Percentiles rank a stretch among this genome's conserved stretches.
Conservation (phyloP, 768 basidiomycete species). For the Mycena sanguinolenta region DNA sequence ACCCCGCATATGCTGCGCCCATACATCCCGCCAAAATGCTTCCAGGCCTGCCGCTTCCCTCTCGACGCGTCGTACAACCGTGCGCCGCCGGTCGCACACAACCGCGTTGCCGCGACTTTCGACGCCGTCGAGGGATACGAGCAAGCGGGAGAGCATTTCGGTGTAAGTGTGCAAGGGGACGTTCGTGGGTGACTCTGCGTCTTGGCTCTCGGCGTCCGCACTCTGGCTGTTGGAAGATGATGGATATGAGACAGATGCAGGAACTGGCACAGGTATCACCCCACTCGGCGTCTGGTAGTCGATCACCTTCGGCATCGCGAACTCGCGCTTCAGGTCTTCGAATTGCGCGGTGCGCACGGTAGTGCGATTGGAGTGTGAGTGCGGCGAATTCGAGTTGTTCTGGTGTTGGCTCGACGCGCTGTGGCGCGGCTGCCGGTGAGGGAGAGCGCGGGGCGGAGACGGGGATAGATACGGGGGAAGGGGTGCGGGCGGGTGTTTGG, state of each 20-base stretch:
- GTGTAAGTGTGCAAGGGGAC: slow-evolving; percentile 71
- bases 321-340: slow-evolving; percentile 55
- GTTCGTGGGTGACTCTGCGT: slow-evolving; percentile 71
- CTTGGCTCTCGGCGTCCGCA: no score
- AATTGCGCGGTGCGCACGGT: slow-evolving; percentile 63
- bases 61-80: slow-evolving; percentile 71
- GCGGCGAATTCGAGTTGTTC: slow-evolving; percentile 58
- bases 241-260: slow-evolving; percentile 17
- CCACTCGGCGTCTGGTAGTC: slow-evolving; percentile 60
- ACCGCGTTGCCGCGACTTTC: slow-evolving; percentile 71
- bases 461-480: slow-evolving; percentile 3
- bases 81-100: slow-evolving; percentile 65
- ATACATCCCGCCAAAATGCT: slow-evolving; percentile 54
- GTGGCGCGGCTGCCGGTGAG: no score
- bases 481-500: no score
- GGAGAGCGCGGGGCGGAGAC: slow-evolving; percentile 24
- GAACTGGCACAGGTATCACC: slow-evolving; percentile 46
- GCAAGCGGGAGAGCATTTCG: slow-evolving; percentile 72
- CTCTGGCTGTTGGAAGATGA: slow-evolving; percentile 23
- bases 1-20: no score
- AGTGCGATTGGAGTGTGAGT: slow-evolving; percentile 60
- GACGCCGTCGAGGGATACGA: slow-evolving; percentile 77
- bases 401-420: no score
- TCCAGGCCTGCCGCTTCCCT: slow-evolving; percentile 69
- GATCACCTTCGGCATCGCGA: slow-evolving; percentile 59